A percentile compares a stretch with the other conserved stretches of the same genome.
Conservation (phyloP, 1,284 basidiomycete species). For the Puccinia hordei region DNA sequence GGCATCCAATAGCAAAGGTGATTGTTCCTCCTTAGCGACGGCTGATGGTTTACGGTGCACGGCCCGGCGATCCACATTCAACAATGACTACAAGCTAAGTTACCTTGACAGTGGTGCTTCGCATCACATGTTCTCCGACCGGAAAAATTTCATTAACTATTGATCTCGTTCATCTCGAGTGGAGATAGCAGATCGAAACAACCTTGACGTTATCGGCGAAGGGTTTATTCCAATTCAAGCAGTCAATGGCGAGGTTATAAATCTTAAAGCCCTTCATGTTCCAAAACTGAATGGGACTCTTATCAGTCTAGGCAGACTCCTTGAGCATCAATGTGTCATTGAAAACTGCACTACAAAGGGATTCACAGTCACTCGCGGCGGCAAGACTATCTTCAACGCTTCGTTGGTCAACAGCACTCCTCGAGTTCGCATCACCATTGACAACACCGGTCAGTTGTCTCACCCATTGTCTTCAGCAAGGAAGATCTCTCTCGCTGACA, state of each 20-base stretch:
- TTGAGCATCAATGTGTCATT: background rate
- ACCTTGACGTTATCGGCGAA: background rate
- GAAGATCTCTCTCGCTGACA: background rate
- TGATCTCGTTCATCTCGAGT: background rate
- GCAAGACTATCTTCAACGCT: background rate
- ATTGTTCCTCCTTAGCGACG: background rate
- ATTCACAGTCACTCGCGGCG: background rate
- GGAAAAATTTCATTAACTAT: background rate
- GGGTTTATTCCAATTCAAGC: background rate
- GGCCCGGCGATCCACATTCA: background rate
- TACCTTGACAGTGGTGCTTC: background rate
- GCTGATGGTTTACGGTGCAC: background rate
- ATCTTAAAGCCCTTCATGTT: background rate
- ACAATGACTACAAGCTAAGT: background rate
- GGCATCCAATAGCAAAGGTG: background rate
- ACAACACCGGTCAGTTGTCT: background rate
- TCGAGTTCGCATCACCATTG: background rate
- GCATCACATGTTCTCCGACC: constrained; percentile 8
- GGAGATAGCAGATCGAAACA: background rate
- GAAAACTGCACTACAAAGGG: background rate
- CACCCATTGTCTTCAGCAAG: too few species aligned
- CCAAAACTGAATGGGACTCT: background rate
- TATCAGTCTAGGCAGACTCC: background rate
- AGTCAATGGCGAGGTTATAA: background rate
- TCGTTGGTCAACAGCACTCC: background rate